phyloP scores from a whole-genome alignment of 2,329 filamentous ascomycete genomes.

The Neonectria faginata region DNA sequence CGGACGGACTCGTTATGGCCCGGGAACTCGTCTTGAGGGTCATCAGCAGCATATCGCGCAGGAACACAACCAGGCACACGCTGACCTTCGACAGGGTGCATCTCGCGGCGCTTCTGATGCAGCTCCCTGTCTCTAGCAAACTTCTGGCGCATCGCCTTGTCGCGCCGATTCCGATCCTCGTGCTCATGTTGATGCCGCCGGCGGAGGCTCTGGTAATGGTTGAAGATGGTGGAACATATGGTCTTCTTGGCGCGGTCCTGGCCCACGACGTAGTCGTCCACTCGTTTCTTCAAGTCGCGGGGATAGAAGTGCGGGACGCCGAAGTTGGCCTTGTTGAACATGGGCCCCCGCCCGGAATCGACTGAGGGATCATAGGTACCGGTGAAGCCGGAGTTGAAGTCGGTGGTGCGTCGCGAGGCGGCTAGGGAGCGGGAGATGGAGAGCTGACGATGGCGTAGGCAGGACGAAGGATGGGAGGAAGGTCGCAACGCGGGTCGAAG shows the following conservation, averaged over 20 bases:
- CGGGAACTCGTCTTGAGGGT: constrained; percentile 64
- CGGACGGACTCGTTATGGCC: constrained; percentile 63
- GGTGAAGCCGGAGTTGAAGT: constrained; percentile 70
- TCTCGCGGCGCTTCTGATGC: constrained; percentile 65
- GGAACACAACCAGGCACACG: constrained; percentile 44
- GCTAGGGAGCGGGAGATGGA: constrained; percentile 40
- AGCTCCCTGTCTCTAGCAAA: constrained; percentile 75
- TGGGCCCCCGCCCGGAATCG: constrained; percentile 67
- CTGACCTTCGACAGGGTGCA: constrained; percentile 84
- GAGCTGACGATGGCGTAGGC: constrained; percentile 38
- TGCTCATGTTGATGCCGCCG: constrained; percentile 83
- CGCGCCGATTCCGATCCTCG: constrained; percentile 64
- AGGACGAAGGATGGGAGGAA: constrained; percentile 8
- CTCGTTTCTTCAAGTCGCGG: constrained; percentile 82
- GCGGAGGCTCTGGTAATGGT: constrained; percentile 92
- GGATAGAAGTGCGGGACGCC: constrained; percentile 74
- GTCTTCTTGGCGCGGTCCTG: constrained; percentile 96
- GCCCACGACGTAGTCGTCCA: constrained; percentile 96
- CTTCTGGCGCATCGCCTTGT: constrained; percentile 77
- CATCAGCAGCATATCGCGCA: constrained; percentile 51
- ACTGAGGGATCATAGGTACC: constrained; percentile 68
- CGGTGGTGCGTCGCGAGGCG: constrained; percentile 56
- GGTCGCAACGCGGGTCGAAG: constrained; percentile 18
- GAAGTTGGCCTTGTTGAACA: constrained; percentile 68
- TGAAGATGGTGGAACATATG: constrained; percentile 92